phyloP scores from a whole-genome alignment of 371 early-diverging fungal species.

The Zopfochytrium polystomum region DNA sequence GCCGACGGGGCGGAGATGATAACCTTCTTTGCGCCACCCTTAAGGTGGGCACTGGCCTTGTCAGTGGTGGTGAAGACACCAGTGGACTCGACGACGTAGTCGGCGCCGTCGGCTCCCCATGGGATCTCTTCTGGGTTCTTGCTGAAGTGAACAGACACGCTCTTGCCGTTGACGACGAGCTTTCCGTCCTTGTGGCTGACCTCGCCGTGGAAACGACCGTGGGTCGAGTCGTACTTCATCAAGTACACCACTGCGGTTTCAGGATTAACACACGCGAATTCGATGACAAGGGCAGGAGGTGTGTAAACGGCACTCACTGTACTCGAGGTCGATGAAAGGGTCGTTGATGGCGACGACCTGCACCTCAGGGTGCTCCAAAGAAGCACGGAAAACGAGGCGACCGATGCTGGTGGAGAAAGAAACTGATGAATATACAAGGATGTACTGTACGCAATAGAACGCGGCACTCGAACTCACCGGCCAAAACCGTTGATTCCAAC shows the following conservation, averaged over 20 bases:
- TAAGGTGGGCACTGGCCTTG: slow-evolving; percentile 84
- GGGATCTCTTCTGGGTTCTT: slow-evolving; percentile 82
- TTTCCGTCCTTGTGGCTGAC: slow-evolving; percentile 75
- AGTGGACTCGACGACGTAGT: slow-evolving; percentile 97
- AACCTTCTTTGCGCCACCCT: slow-evolving; percentile 96
- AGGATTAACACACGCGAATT: background rate
- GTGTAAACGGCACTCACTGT: slow-evolving; percentile 57
- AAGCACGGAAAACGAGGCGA: slow-evolving; percentile 94
- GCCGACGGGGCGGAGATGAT: slow-evolving; percentile 97
- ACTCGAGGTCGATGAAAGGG: slow-evolving; percentile 93
- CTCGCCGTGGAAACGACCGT: slow-evolving; percentile 84
- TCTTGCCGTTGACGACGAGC: slow-evolving; percentile 79
- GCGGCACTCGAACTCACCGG: slow-evolving; percentile 24
- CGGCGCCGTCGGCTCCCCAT: slow-evolving; percentile 87
- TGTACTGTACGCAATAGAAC: background rate
- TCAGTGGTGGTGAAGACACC: slow-evolving; percentile 96
- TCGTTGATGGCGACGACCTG: slow-evolving; percentile 97
- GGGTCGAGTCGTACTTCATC: slow-evolving; percentile 97
- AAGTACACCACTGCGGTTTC: slow-evolving; percentile 67
- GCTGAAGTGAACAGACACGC: slow-evolving; percentile 70
- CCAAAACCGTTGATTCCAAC: slow-evolving; percentile 95
- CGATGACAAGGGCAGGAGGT: background rate
- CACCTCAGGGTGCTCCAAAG: slow-evolving; percentile 69
- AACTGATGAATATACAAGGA: background rate
- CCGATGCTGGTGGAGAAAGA: slow-evolving; percentile 70